These are phyloP conservation scores for Hericium rajendrae DNA, from an alignment of 768 basidiomycete genomes.

Conservation along the genomic window DNA sequence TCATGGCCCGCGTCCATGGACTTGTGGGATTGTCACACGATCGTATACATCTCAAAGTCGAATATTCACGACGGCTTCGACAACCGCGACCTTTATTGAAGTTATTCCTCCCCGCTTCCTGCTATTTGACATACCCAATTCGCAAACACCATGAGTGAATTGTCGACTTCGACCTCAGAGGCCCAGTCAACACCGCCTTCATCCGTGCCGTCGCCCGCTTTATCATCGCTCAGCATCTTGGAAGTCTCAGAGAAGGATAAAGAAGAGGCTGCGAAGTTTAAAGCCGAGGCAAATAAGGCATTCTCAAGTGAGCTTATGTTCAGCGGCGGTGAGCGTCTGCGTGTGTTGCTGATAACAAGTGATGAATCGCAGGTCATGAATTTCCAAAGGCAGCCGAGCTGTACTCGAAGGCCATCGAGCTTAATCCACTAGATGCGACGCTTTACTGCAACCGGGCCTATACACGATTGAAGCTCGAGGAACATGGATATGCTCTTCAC, in stretches of 20 bases:
- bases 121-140: too few species aligned
- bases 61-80: too few species aligned
- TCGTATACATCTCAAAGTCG: too few species aligned
- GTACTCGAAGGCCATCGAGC: conserved; percentile 77
- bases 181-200: conserved; percentile 42
- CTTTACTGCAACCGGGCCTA: conserved; percentile 94
- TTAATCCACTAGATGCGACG: conserved; percentile 82
- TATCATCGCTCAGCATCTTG: conserved; percentile 38
- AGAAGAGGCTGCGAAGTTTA: conserved; percentile 59
- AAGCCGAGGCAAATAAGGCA: conserved; percentile 81
- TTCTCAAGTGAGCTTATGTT: conserved; percentile 49
- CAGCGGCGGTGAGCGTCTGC: neutral
- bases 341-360: neutral
- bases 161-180: conserved; percentile 31
- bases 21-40: too few species aligned
- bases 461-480: conserved; percentile 85
- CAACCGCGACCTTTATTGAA: too few species aligned
- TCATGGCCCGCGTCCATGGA: too few species aligned
- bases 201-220: conserved; percentile 48
- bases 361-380: conserved; percentile 45
- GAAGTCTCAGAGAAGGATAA: conserved; percentile 66
- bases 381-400: conserved; percentile 68
- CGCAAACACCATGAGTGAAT: conserved; percentile 16
- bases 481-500: conserved; percentile 84
- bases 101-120: too few species aligned